A percentile compares a stretch with the other conserved stretches of the same genome.
Conservation (phyloP, 192 early-diverging fungal species). For the Backusella psychrophila region DNA sequence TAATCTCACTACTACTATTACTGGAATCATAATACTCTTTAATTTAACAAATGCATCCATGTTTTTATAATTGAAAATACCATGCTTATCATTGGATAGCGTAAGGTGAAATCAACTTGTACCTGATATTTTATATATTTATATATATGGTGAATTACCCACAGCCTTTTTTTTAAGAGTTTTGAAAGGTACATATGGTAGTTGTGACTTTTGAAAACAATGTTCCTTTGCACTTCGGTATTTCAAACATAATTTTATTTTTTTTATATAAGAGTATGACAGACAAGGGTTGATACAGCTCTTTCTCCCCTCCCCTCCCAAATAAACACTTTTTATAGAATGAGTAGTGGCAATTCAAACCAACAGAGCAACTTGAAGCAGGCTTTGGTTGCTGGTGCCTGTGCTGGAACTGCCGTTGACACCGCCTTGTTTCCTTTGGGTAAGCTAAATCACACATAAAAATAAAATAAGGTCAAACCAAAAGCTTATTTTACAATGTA, state of each 20-base stretch:
- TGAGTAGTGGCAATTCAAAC: conserved; percentile 7
- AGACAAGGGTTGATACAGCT: not conserved
- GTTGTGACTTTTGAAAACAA: not conserved
- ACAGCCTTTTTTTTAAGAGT: not conserved
- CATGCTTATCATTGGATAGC: too few species aligned
- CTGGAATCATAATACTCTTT: not conserved
- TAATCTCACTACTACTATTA: not conserved
- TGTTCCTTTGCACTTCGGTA: not conserved
- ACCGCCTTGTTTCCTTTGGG: conserved; percentile 86
- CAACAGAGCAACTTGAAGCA: conserved; percentile 43
- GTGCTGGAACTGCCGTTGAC: conserved; percentile 93
- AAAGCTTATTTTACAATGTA: not conserved
- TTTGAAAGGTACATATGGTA: not conserved
- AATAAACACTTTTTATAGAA: not conserved
- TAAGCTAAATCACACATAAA: not conserved
- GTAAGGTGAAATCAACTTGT: too few species aligned
- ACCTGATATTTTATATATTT: too few species aligned
- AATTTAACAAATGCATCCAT: conserved; percentile 10
- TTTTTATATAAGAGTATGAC: not conserved
- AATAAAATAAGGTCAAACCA: not conserved
- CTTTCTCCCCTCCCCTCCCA: not conserved
- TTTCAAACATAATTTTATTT: not conserved
- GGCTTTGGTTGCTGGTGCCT: conserved; percentile 71
- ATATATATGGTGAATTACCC: not conserved
- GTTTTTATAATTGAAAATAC: not conserved